Base-by-base conservation (phyloP, 495 filamentous ascomycete genomes). In the Cercophora samala region DNA sequence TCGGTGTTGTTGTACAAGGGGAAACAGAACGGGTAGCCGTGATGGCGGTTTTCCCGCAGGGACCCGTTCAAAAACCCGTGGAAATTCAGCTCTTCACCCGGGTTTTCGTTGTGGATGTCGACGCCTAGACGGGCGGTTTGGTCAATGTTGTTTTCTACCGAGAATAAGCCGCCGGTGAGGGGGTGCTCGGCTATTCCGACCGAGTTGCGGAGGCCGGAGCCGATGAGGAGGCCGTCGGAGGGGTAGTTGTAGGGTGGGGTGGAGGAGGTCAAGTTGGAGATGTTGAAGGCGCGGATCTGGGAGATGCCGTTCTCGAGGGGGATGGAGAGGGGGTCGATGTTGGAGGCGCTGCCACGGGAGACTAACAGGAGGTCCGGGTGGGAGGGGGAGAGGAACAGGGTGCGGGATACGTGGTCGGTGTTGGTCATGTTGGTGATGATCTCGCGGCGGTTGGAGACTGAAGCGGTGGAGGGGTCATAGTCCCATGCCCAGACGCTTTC, bases 1-100 rank as follows among this genome's bases (percentile, higher is more conserved):
- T 68, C 74, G 23, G 67, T 68, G 9, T 80, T 81, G 69, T 79
- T 75, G 88, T 88, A 92, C 3, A 87, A 80, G 0, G 90, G 80
- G 67, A 86, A 87, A 73, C 90, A 93, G 19, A 77, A 69, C 5
- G 90, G 90, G 70, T 92, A 92, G n/a, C 90, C 90, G 71, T 85
- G 86, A 73, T 89, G 88, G 4, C 70, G 69, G 5, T 72, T 72
- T 9, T 72, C 64, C 19, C 42, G 42, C 8, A 77, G 68, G 0
- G 74, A 79, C 1, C 74, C 74, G 64, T 85, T 81, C 4, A 91
- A 78, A 54, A 82, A 81, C 1, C 90, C 90, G 17, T 89, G 86
- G 75, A 81, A 90, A 72, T 92, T 93, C 64, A 92, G 74, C 69
- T 92, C 89, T 72, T 92, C 90, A 15, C 86, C 89, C 0, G 90